Base-by-base conservation (phyloP, 2,329 filamentous ascomycete species). In the Emydomyces testavorans region DNA sequence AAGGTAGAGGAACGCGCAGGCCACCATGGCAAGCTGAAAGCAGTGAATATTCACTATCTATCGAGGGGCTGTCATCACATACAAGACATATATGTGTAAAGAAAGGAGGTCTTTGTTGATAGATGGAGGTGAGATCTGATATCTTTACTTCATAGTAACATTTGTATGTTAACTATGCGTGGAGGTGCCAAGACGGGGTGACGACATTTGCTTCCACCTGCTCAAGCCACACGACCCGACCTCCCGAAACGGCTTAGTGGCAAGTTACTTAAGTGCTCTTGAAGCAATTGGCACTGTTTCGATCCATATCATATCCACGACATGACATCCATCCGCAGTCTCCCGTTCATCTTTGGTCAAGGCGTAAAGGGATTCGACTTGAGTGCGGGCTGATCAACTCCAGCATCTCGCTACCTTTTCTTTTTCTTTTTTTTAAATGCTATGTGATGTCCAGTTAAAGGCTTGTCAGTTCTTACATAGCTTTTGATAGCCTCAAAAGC, bases 41-140 rank as follows among this genome's bases (percentile, higher is more conserved):
- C 23, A 15, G n/a, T 8, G 6, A 16, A 40, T 34, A 24, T 32
- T 16, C 3, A 23, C 20, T 42, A 29, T 36, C 46, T 37, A 48
- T 48, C 29, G 34, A 48, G 20, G 35, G 21, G 24, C 11, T 39
- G 26, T 46, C 34, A 46, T 46, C 26, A 45, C 37, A 35, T 35
- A 26, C n/a, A 8, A 37, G 23, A 18, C 23, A 37, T 36, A 28
- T 36, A 20, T 35, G n/a, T 11, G 23, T 34, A 15, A 20, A 28
- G 21, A 8, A 26, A 37, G 23, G 20, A 8, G 31, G 13, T 6
- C n/a, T 26, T 16, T 2, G 24, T 2, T 28, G 38, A 23, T 40
- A 24, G 13, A 28, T 29, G 16, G 38, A 6, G 16, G 37, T 15
- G 37, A 26, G 3, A 15, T 40, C 21, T 11, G 6, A 29, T 29